These are phyloP conservation scores for Mortierella sp. DNA, from an alignment of 371 early-diverging fungal genomes.

Conservation along the genomic window DNA sequence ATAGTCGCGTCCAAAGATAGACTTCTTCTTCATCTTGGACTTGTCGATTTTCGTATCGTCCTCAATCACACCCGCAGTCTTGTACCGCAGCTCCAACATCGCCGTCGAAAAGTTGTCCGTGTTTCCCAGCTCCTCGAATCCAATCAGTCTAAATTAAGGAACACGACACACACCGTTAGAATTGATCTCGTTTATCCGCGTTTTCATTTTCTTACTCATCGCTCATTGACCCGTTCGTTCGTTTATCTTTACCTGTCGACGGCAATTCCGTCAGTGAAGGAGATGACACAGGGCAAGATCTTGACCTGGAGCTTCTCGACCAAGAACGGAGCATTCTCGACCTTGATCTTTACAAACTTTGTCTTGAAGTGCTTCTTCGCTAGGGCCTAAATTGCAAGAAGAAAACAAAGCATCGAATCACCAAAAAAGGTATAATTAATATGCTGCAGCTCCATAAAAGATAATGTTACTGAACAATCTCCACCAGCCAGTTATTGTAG, in stretches of 20 bases:
- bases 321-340: slow-evolving; percentile 91
- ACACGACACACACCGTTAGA: neutral
- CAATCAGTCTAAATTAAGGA: slow-evolving; percentile 77
- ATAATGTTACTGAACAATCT: too few species aligned
- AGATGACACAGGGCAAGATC: slow-evolving; percentile 92
- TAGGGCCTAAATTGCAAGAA: slow-evolving; percentile 68
- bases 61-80: slow-evolving; percentile 54
- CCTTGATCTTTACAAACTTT: slow-evolving; percentile 90
- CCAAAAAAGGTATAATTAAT: too few species aligned
- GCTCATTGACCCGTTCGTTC: neutral
- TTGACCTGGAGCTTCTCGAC: slow-evolving; percentile 90
- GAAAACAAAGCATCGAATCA: too few species aligned
- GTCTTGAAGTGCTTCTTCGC: slow-evolving; percentile 87
- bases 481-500: neutral
- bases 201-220: neutral
- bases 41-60: slow-evolving; percentile 43
- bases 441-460: too few species aligned
- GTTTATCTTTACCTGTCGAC: slow-evolving; percentile 71
- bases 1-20: slow-evolving; percentile 50
- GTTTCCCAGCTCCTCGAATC: slow-evolving; percentile 96
- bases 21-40: slow-evolving; percentile 36
- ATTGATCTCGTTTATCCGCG: neutral
- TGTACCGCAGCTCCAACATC: slow-evolving; percentile 81
- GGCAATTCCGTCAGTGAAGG: slow-evolving; percentile 81
- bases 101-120: slow-evolving; percentile 88